Percentiles rank a stretch among this genome's conserved stretches.
phyloP scores from a whole-genome alignment of 495 filamentous ascomycete genomes.

The Trichoderma asperelloides region DNA sequence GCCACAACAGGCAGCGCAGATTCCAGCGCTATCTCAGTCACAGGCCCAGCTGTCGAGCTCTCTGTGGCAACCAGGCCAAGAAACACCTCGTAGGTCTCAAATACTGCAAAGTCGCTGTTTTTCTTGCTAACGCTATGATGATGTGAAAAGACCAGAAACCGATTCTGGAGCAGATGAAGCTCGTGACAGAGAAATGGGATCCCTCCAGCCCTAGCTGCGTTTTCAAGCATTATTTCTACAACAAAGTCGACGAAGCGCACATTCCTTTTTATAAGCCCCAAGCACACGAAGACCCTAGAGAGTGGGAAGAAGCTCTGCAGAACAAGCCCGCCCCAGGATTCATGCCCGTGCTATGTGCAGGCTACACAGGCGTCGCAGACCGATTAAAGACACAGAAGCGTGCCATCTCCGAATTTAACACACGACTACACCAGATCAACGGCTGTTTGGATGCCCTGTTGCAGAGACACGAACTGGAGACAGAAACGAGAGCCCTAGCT shows the following conservation, averaged over 20 bases:
- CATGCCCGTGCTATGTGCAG: slow-evolving; percentile 57
- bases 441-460: slow-evolving; percentile 67
- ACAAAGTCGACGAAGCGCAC: slow-evolving; percentile 68
- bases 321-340: slow-evolving; percentile 71
- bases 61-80: slow-evolving; percentile 40
- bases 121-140: neutral
- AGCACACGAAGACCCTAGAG: slow-evolving; percentile 65
- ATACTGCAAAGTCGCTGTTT: neutral
- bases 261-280: slow-evolving; percentile 76
- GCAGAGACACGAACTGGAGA: slow-evolving; percentile 71
- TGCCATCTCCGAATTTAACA: slow-evolving; percentile 62
- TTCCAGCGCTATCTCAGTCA: slow-evolving; percentile 24
- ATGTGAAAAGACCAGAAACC: slow-evolving; percentile 56
- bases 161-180: slow-evolving; percentile 73
- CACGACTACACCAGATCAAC: slow-evolving; percentile 87
- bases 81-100: slow-evolving; percentile 29
- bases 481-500: slow-evolving; percentile 70
- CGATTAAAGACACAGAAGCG: slow-evolving; percentile 70
- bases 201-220: slow-evolving; percentile 57
- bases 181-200: slow-evolving; percentile 79
- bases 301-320: slow-evolving; percentile 88
- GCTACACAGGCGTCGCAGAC: slow-evolving; percentile 54
- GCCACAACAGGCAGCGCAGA: slow-evolving; percentile 19
- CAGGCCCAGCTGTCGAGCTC: slow-evolving; percentile 31
- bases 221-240: slow-evolving; percentile 92